Base-by-base conservation (phyloP, 163 green algal species). In the Volvox carteri region DNA sequence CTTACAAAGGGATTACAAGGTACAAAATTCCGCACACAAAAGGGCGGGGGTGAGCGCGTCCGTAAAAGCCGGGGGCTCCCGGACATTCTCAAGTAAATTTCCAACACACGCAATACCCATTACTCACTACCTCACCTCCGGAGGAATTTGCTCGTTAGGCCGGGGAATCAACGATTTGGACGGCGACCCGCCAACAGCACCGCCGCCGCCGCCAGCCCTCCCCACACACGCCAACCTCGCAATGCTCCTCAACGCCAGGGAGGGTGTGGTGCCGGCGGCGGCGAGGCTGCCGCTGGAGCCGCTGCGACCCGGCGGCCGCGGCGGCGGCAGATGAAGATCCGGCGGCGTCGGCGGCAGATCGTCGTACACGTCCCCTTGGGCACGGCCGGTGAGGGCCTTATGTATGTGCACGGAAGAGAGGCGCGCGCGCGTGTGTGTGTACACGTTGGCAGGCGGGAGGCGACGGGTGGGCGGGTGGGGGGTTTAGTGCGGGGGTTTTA, bases 331-430 rank as follows among this genome's bases (percentile, higher is more conserved):
- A 9, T 85, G 19, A 14, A 94, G 87, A 77, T 83, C 89, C 39
- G 88, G 89, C 25, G 93, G 93, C 1, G 92, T 93, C 46, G 92
- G 77, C 18, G 92, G 93, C 42, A 90, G 70, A 4, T 89, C 73
- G 78, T 89, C 86, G 77, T 92, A 88, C 35, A 91, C 65, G 28
- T 90, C 89, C 37, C 86, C 89, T 56, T 87, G 60, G 9, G 86
- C 75, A 41, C 88, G 44, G 21, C 88, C 88, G 12, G 91, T 94
- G 44, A 94, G 50, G 4, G 30, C 88, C 80, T n/a, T n/a, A n/a
- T n/a, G n/a, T n/a, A n/a, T n/a, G n/a, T n/a, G n/a, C n/a, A n/a
- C n/a, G n/a, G n/a, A n/a, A n/a, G n/a, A n/a, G n/a, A n/a, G n/a
- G n/a, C n/a, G n/a, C n/a, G n/a, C n/a, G n/a, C n/a, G n/a, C n/a